Conservation (phyloP, 495 filamentous ascomycete species). For the Penicillium angulare region DNA sequence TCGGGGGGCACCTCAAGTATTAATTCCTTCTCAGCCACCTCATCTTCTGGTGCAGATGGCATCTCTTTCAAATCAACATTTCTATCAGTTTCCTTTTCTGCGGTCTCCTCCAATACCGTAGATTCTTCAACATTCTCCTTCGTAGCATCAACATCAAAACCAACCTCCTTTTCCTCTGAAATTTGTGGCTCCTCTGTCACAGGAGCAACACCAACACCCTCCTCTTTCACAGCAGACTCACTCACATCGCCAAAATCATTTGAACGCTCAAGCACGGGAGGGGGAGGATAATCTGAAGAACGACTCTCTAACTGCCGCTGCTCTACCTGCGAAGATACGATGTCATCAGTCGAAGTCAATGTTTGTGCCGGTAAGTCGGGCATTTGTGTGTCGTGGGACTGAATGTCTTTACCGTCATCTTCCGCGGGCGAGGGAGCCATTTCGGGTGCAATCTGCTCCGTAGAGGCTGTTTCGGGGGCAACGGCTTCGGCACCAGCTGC, state of each 20-base stretch:
- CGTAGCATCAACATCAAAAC: neutral
- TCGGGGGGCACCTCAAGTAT: conserved; percentile 2
- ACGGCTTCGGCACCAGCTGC: conserved; percentile 8
- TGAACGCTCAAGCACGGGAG: conserved; percentile 32
- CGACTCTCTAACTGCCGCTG: conserved; percentile 34
- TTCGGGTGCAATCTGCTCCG: conserved; percentile 26
- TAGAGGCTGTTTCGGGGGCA: conserved; percentile 22
- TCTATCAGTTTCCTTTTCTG: conserved; percentile 2
- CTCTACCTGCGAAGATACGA: conserved; percentile 51
- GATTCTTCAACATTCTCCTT: conserved; percentile 2
- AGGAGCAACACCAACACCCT: neutral
- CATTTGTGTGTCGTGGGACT: conserved; percentile 45
- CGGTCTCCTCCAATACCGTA: conserved; percentile 1
- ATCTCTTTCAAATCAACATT: conserved; percentile 2
- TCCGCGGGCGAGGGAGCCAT: conserved; percentile 42
- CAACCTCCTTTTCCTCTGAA: neutral
- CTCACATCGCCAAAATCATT: conserved; percentile 22
- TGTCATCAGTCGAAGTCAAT: conserved; percentile 50
- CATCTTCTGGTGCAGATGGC: conserved; percentile 12
- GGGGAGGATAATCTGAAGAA: conserved; percentile 39
- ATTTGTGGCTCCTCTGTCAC: neutral
- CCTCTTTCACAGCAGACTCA: conserved; percentile 11
- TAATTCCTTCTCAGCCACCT: conserved; percentile 9
- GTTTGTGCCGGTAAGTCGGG: conserved; percentile 38
- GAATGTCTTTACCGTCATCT: conserved; percentile 51